Percentiles rank a stretch among this genome's conserved stretches.
Evolutionary conservation across 306 rosid genomes (phyloP).

Genomic region (Rubus parviflorus): DNA sequence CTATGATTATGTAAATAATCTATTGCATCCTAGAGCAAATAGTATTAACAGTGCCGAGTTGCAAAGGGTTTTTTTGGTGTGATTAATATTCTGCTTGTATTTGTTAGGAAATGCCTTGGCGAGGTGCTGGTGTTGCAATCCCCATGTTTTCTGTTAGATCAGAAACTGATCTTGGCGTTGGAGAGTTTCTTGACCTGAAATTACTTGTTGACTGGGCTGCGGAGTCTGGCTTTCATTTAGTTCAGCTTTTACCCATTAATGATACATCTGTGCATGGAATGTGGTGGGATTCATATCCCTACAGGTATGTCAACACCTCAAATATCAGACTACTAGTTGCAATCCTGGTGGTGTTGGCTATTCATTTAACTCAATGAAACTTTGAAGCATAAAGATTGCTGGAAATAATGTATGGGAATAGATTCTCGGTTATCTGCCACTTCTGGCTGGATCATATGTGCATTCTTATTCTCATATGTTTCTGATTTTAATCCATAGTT

Average conservation of each 20-base stretch:
- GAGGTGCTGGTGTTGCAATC: conserved; percentile 91
- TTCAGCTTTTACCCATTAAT: conserved; percentile 93
- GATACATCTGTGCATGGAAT: conserved; percentile 88
- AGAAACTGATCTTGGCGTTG: conserved; percentile 90
- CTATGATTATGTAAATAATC: conserved; percentile 10
- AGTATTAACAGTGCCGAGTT: too few species aligned
- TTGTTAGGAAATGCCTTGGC: conserved; percentile 80
- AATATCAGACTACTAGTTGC: conserved; percentile 4
- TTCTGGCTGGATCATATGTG: conserved; percentile 16
- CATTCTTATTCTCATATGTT: conserved; percentile 15
- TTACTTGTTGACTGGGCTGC: conserved; percentile 92
- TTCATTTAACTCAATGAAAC: neutral
- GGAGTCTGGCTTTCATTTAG: conserved; percentile 87
- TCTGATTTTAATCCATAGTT: conserved; percentile 10
- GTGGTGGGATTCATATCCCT: conserved; percentile 99
- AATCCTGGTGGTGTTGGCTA: conserved; percentile 8
- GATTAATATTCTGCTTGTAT: conserved; percentile 22
- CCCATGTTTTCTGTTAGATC: conserved; percentile 97
- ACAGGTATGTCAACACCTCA: conserved; percentile 56
- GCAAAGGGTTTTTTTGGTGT: neutral
- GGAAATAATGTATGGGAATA: conserved; percentile 11
- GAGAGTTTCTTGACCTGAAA: conserved; percentile 97
- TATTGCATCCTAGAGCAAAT: conserved; percentile 7
- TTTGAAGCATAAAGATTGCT: conserved; percentile 8
- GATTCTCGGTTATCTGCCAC: conserved; percentile 18